These are phyloP conservation scores for Jimgerdemannia flammicorona DNA, from an alignment of 192 early-diverging fungal genomes.

Conservation along the genomic window DNA sequence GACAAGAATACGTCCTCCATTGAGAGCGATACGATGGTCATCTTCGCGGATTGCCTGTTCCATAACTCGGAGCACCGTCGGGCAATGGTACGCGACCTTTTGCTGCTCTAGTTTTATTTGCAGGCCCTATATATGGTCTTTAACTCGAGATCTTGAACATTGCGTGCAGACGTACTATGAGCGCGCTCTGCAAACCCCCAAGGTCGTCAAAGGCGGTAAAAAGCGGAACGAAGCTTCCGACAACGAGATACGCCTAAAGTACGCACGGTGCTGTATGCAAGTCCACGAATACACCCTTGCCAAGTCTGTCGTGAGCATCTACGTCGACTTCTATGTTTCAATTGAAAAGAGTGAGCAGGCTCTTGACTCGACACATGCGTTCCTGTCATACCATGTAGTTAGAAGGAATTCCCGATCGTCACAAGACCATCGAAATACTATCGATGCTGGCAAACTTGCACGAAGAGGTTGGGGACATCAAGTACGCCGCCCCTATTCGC, in stretches of 20 bases:
- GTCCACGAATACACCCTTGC: not conserved
- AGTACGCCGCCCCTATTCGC: not conserved
- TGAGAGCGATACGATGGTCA: not conserved
- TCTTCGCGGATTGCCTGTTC: not conserved
- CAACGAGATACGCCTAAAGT: not conserved
- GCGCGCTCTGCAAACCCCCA: not conserved
- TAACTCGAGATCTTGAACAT: not conserved
- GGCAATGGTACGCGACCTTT: not conserved
- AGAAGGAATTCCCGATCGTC: not conserved
- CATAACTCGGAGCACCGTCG: not conserved
- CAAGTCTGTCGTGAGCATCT: not conserved
- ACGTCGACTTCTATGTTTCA: not conserved
- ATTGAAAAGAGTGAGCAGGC: not conserved
- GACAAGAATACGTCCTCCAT: slow-evolving; percentile 3
- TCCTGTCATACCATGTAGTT: not conserved
- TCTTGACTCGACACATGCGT: not conserved
- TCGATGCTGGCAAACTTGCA: not conserved
- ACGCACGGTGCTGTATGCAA: not conserved
- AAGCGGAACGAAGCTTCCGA: not conserved
- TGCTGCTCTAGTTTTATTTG: not conserved
- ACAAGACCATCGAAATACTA: not conserved
- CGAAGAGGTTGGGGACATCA: not conserved
- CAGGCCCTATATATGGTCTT: not conserved
- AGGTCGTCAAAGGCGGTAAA: not conserved
- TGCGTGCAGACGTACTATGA: not conserved